Conservation (phyloP, 2,329 filamentous ascomycete genomes). For the Ophiostoma australiae region DNA sequence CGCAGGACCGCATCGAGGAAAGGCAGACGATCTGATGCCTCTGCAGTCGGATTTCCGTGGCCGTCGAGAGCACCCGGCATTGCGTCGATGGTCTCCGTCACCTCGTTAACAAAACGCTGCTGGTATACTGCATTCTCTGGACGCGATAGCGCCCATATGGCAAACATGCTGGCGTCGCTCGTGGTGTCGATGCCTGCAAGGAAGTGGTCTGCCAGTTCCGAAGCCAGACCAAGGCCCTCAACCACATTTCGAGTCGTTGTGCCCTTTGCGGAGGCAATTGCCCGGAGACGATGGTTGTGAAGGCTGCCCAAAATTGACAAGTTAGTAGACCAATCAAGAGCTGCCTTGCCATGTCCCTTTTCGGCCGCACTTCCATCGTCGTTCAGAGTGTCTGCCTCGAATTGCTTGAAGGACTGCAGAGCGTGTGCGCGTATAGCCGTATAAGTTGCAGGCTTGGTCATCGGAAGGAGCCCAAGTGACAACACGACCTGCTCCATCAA, state of each 20-base stretch:
- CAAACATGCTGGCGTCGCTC: constrained; percentile 47
- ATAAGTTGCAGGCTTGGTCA: constrained; percentile 48
- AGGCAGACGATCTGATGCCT: constrained; percentile 37
- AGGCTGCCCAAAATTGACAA: constrained; percentile 37
- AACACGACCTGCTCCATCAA: constrained; percentile 36
- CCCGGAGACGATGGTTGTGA: constrained; percentile 27
- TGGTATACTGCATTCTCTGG: constrained; percentile 42
- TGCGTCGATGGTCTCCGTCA: constrained; percentile 26
- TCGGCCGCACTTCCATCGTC: neutral
- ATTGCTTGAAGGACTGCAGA: constrained; percentile 30
- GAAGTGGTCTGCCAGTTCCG: constrained; percentile 51
- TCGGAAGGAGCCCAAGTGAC: constrained; percentile 40
- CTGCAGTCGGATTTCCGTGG: constrained; percentile 35
- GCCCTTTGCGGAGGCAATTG: neutral
- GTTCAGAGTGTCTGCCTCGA: constrained; percentile 14
- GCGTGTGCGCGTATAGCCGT: constrained; percentile 43
- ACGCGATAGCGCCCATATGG: constrained; percentile 46
- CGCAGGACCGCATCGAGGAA: constrained; percentile 48
- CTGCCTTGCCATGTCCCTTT: constrained; percentile 20
- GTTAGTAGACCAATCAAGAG: constrained; percentile 26
- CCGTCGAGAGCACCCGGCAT: constrained; percentile 25
- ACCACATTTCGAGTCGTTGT: constrained; percentile 29
- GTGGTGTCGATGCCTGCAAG: constrained; percentile 49
- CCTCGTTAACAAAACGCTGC: constrained; percentile 41
- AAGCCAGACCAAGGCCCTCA: constrained; percentile 45